Evolutionary conservation across 331 rosid species (phyloP).

Genomic region (Erythrophleum ivorense): DNA sequence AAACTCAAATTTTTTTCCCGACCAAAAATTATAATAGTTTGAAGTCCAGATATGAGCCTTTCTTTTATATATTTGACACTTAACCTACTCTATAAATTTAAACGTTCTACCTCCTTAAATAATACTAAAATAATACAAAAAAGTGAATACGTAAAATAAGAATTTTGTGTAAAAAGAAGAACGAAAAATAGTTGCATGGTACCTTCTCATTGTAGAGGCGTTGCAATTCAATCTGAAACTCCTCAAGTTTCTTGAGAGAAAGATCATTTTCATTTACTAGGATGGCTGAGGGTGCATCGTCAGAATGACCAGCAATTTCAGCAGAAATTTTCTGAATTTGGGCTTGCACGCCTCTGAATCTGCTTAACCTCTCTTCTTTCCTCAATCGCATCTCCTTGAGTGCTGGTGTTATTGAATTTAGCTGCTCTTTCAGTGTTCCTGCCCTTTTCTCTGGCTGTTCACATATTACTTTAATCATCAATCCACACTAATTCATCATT

Average conservation of each 20-base stretch:
- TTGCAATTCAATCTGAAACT: conserved; percentile 77
- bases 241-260: conserved; percentile 85
- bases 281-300: conserved; percentile 46
- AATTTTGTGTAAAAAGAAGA: too few species aligned
- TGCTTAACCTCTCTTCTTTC: conserved; percentile 86
- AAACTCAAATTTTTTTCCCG: too few species aligned
- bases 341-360: conserved; percentile 70
- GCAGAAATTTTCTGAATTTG: conserved; percentile 82
- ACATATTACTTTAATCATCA: conserved; percentile 27
- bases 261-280: conserved; percentile 83
- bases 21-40: too few species aligned
- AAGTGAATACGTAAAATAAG: too few species aligned
- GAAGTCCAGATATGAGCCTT: too few species aligned
- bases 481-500: conserved; percentile 46
- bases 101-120: too few species aligned
- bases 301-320: conserved; percentile 80
- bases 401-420: conserved; percentile 97
- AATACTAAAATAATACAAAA: too few species aligned
- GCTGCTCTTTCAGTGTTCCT: conserved; percentile 91
- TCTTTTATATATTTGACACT: too few species aligned
- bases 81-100: too few species aligned
- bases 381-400: conserved; percentile 76
- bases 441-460: conserved; percentile 90
- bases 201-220: conserved; percentile 89
- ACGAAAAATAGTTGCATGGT: background rate